Evolutionary conservation across 345 rosid species (phyloP).

Genomic region (Lepidium didymum): DNA sequence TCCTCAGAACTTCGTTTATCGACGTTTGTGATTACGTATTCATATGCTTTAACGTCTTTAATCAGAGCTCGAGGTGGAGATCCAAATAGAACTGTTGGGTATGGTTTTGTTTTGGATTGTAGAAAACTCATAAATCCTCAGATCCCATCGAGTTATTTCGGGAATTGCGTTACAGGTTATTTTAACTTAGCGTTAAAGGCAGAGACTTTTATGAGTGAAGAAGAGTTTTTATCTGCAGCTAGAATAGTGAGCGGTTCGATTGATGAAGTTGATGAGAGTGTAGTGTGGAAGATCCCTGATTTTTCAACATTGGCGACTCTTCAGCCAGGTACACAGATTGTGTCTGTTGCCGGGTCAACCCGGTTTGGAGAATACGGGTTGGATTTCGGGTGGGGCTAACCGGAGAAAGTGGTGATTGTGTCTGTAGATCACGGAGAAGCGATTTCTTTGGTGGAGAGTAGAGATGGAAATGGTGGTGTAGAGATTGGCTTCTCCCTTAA

Average conservation of each 20-base stretch:
- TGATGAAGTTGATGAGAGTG: constrained; percentile 1
- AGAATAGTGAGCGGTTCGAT: constrained; percentile 9
- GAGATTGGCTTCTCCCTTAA: constrained; percentile 28
- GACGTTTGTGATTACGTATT: constrained; percentile 25
- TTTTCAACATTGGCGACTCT: not conserved
- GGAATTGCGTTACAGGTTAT: constrained; percentile 17
- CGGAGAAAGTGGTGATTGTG: not conserved
- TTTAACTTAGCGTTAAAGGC: not conserved
- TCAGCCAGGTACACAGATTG: not conserved
- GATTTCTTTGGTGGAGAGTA: constrained; percentile 13
- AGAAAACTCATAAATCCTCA: constrained; percentile 30
- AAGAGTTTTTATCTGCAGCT: not conserved
- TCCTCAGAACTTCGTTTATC: constrained; percentile 21
- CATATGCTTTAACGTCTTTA: constrained; percentile 17
- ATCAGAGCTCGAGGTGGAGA: constrained; percentile 24
- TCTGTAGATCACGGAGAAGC: not conserved
- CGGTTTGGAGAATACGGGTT: constrained; percentile 13
- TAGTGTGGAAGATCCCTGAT: not conserved
- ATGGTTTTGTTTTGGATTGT: constrained; percentile 21
- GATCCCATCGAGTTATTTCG: constrained; percentile 27
- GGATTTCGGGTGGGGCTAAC: constrained; percentile 20
- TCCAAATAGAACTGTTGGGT: not conserved
- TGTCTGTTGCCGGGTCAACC: constrained; percentile 13
- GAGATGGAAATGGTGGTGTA: constrained; percentile 27
- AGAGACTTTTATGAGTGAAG: not conserved